Conservation (phyloP, 169 alveolate genomes). For the Toxoplasma gondii region DNA sequence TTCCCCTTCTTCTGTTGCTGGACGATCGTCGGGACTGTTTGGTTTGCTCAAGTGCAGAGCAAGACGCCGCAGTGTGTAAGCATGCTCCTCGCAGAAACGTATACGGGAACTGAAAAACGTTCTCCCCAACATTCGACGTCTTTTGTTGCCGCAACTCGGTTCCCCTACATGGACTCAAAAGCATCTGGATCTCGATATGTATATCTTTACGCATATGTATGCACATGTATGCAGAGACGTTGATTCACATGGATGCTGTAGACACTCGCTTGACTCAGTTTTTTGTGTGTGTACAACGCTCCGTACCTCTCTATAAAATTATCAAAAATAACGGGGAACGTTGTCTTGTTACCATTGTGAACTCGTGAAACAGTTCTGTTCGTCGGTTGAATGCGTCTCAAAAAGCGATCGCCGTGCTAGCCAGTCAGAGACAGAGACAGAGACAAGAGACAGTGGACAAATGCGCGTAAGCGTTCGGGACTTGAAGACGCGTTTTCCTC, state of each 20-base stretch:
- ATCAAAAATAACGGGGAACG: no score
- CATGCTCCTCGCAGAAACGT: not conserved
- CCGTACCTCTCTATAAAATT: not conserved
- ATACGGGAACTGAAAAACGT: not conserved
- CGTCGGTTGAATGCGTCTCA: no score
- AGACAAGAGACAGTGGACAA: no score
- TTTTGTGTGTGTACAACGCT: not conserved
- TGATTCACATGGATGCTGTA: no score
- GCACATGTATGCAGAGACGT: not conserved
- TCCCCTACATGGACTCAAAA: not conserved
- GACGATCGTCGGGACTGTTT: slow-evolving; percentile 79
- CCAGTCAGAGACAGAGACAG: no score
- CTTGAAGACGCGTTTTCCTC: no score
- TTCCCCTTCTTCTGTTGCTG: slow-evolving; percentile 78
- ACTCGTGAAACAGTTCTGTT: no score
- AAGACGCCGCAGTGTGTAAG: slow-evolving; percentile 77
- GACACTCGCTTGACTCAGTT: not conserved
- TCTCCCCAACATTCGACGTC: no score
- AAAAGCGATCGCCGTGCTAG: no score
- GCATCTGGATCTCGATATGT: not conserved
- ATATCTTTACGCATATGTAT: not conserved
- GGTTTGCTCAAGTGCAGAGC: slow-evolving; percentile 73
- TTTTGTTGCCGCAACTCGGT: no score
- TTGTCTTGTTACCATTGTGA: no score
- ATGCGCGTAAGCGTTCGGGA: no score